Conservation (phyloP, 257 asterid genomes). For the Capsicum rhomboideum region DNA sequence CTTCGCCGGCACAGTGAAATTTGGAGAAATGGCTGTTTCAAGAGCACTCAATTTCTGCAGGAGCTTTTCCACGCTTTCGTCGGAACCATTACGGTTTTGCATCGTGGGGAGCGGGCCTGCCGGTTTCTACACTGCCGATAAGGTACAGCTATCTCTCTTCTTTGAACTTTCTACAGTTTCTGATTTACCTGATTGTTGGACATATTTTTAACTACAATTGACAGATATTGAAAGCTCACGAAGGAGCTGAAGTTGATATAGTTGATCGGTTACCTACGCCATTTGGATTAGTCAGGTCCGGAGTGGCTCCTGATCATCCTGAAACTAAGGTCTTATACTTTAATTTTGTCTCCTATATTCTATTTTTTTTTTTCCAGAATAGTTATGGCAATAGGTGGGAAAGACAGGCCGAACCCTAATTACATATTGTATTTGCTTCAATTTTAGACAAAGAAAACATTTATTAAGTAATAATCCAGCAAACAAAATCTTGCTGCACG, state of each 20-base stretch:
- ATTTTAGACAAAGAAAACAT: neutral
- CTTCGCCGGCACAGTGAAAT: neutral
- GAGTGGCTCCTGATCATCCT: constrained; percentile 97
- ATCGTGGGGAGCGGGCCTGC: constrained; percentile 97
- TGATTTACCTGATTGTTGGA: neutral
- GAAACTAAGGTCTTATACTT: constrained; percentile 66
- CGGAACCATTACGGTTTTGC: constrained; percentile 55
- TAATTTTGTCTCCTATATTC: neutral
- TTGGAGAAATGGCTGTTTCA: constrained; percentile 24
- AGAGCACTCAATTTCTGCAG: constrained; percentile 26
- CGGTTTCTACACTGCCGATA: constrained; percentile 86
- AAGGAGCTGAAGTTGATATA: constrained; percentile 69
- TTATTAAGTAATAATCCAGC: neutral
- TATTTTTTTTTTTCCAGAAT: neutral
- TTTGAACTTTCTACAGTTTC: neutral
- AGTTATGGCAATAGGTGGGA: neutral
- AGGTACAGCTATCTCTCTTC: constrained; percentile 25
- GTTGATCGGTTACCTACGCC: constrained; percentile 93
- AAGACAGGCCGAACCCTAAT: neutral
- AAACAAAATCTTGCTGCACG: neutral
- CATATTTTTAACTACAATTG: neutral
- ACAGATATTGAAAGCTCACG: constrained; percentile 71
- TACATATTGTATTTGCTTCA: neutral
- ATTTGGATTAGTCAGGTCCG: constrained; percentile 88
- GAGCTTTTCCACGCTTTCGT: constrained; percentile 35